Conservation (phyloP, 2,329 filamentous ascomycete species). For the Aspergillus ibericus region DNA sequence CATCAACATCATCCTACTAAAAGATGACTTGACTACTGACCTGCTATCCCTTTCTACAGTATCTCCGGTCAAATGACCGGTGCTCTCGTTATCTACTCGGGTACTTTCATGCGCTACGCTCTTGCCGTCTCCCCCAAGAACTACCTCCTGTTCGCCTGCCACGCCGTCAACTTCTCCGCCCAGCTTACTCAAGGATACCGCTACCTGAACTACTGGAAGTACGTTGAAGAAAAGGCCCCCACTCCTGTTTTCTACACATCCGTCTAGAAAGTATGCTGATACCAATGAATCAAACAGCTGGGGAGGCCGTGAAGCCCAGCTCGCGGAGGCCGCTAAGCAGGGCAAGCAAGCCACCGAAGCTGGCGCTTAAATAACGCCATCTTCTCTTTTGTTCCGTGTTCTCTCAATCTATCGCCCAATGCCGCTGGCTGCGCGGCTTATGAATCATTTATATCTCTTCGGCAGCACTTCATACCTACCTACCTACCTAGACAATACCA, state of each 20-base stretch:
- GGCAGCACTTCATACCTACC: conserved; percentile 11
- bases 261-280: too few species aligned
- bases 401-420: neutral
- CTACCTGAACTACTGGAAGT: conserved; percentile 62
- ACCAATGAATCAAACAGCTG: conserved; percentile 29
- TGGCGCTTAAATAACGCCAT: conserved; percentile 24
- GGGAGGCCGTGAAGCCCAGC: conserved; percentile 43
- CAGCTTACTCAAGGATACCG: conserved; percentile 63
- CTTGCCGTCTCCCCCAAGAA: conserved; percentile 63
- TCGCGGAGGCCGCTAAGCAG: conserved; percentile 35
- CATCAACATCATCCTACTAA: neutral
- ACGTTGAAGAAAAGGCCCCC: conserved; percentile 25
- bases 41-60: conserved; percentile 38
- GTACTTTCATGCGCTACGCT: conserved; percentile 67
- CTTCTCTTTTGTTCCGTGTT: neutral
- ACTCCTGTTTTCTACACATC: too few species aligned
- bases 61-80: conserved; percentile 66
- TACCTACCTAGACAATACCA: neutral
- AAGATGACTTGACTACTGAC: neutral
- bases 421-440: neutral
- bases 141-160: conserved; percentile 68
- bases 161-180: conserved; percentile 63
- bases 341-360: conserved; percentile 31
- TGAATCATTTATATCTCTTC: conserved; percentile 3
- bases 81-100: conserved; percentile 62